Base-by-base conservation (phyloP, 2,329 filamentous ascomycete genomes). In the Arthroderma sp. region DNA sequence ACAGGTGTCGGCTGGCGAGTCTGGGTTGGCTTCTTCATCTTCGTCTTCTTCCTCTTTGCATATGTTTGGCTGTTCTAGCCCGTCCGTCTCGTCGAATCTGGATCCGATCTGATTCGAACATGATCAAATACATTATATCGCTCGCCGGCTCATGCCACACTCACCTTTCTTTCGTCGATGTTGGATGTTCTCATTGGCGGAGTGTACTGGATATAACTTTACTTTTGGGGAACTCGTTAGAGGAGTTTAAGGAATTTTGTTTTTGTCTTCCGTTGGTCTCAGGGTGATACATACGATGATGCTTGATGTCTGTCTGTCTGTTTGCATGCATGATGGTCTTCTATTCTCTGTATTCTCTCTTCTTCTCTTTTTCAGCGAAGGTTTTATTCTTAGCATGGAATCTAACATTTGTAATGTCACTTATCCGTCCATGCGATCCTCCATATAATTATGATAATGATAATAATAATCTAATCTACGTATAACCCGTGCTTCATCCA, bases 1-100 rank as follows among this genome's bases (percentile, higher is more conserved):
- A 95, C 91, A 1, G 93, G 93, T n/a, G 85, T 98, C 8, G 86
- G 90, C 66, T 98, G 93, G 93, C 91, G 82, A 73, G 87, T 91
- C 58, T 98, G 93, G 93, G 71, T 96, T 55, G 79, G 77, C 44
- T 98, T 98, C 74, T 95, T 98, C 70, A 79, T 83, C 4, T 87
- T 84, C 37, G 88, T 97, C 17, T 81, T 86, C 61, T 69, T 91
- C 57, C 71, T 97, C 63, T 98, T 98, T 72, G 82, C 83, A 64
- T 98, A 91, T 71, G 91, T 97, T 59, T 96, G 91, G 91, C 72
- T 95, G 60, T 93, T 88, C 67, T 91, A 70, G 79, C 19, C 37
- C 11, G 17, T 5, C 17, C 21, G 21, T 3, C 19, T 19, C 41
- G 41, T 23, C 19, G 15, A 17, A 41, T n/a, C n/a, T 19, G n/a